Conservation (phyloP, 192 early-diverging fungal genomes). For the Chytriomyces sp. region DNA sequence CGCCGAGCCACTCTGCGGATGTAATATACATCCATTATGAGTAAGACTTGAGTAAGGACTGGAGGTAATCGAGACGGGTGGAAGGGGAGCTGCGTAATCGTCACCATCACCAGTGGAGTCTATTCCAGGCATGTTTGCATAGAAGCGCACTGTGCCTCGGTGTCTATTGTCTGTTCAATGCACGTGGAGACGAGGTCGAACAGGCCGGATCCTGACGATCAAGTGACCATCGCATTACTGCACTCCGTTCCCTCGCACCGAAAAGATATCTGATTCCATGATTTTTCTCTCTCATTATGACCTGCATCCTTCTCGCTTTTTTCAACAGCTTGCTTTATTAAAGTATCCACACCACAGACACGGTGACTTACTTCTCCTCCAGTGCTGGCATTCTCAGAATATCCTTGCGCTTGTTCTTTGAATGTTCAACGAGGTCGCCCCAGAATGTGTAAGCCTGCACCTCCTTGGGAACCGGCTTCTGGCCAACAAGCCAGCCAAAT, state of each 20-base stretch:
- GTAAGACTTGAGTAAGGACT: not conserved
- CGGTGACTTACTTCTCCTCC: not conserved
- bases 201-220: not conserved
- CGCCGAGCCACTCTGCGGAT: no score
- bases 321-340: not conserved
- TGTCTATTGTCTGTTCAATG: conserved; percentile 10
- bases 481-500: conserved; percentile 81
- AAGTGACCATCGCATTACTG: not conserved
- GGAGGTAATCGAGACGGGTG: not conserved
- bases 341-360: not conserved
- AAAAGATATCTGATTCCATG: not conserved
- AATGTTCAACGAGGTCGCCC: conserved; percentile 66
- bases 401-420: conserved; percentile 72
- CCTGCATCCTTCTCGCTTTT: not conserved
- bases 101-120: not conserved
- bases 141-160: conserved; percentile 40
- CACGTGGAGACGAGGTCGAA: not conserved
- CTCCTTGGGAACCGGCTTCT: conserved; percentile 39
- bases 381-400: conserved; percentile 87
- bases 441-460: conserved; percentile 42
- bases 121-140: conserved; percentile 30
- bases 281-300: not conserved
- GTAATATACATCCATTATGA: conserved; percentile 45
- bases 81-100: not conserved
- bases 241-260: not conserved